Evolutionary conservation across 208 protist genomes (phyloP).

Genomic region (Crithidia bombi): DNA sequence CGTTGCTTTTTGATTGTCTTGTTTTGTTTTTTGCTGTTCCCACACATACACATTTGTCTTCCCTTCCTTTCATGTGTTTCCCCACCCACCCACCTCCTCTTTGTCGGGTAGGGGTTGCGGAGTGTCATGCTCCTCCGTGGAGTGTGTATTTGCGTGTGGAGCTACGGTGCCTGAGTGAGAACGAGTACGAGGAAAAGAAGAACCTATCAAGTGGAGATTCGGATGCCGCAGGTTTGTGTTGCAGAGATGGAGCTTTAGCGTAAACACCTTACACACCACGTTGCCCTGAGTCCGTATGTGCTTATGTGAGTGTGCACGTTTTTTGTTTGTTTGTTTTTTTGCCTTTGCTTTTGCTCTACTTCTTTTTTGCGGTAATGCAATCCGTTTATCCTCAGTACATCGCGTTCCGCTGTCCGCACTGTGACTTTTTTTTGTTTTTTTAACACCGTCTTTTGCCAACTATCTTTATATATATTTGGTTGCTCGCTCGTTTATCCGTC

Average conservation of each 20-base stretch:
- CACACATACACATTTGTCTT: slow-evolving; percentile 9
- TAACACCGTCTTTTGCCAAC: too few relatives aligned
- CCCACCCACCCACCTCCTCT: background rate
- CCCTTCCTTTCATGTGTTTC: background rate
- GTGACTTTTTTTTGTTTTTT: too few relatives aligned
- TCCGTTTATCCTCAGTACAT: too few relatives aligned
- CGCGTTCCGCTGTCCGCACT: too few relatives aligned
- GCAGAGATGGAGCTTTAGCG: background rate
- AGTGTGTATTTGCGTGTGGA: background rate
- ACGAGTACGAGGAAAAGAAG: background rate
- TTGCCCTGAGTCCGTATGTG: too few relatives aligned
- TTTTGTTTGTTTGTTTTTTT: slow-evolving; percentile 8
- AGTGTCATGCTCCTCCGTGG: background rate
- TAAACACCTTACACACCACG: background rate
- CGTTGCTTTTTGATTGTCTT: too few relatives aligned
- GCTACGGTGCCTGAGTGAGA: background rate
- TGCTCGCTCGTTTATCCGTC: too few relatives aligned
- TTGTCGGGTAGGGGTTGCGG: background rate
- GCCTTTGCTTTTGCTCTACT: background rate
- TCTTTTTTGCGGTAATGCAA: background rate
- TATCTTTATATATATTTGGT: too few relatives aligned
- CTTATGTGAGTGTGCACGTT: background rate
- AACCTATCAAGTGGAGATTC: background rate
- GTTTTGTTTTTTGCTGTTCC: background rate
- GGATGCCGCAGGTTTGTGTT: background rate